Evolutionary conservation across 2,329 filamentous ascomycete genomes (phyloP).

Genomic region (Trichoderma pleuroti): DNA sequence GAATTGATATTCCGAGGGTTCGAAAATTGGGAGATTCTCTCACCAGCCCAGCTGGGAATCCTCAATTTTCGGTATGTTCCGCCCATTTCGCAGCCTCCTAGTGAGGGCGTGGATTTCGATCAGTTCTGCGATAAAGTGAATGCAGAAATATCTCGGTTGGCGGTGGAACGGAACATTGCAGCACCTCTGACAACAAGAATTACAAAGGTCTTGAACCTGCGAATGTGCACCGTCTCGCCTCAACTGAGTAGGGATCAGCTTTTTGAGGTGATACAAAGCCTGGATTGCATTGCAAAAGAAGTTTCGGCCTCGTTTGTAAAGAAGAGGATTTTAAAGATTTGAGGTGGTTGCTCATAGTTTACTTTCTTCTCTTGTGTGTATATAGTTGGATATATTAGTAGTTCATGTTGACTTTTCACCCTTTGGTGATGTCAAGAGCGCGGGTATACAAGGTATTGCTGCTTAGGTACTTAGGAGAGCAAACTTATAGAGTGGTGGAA

Average conservation of each 20-base stretch:
- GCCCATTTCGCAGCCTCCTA: background rate
- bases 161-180: constrained; percentile 18
- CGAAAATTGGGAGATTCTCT: constrained; percentile 25
- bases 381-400: background rate
- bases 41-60: constrained; percentile 24
- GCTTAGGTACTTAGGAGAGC: background rate
- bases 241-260: constrained; percentile 29
- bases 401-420: background rate
- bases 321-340: background rate
- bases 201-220: constrained; percentile 14
- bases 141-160: constrained; percentile 5
- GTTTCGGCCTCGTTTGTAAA: background rate
- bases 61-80: constrained; percentile 25
- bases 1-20: constrained; percentile 21
- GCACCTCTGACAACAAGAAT: constrained; percentile 21
- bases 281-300: background rate
- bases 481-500: background rate
- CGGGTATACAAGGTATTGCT: background rate
- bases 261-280: background rate
- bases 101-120: background rate
- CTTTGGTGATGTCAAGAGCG: background rate
- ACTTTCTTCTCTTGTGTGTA: background rate
- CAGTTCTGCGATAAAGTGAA: constrained; percentile 14
- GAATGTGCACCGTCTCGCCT: constrained; percentile 19
- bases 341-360: background rate